A percentile compares a stretch with the other conserved stretches of the same genome.
Conservation (phyloP, 371 early-diverging fungal species). For the Mucor velutinosus region DNA sequence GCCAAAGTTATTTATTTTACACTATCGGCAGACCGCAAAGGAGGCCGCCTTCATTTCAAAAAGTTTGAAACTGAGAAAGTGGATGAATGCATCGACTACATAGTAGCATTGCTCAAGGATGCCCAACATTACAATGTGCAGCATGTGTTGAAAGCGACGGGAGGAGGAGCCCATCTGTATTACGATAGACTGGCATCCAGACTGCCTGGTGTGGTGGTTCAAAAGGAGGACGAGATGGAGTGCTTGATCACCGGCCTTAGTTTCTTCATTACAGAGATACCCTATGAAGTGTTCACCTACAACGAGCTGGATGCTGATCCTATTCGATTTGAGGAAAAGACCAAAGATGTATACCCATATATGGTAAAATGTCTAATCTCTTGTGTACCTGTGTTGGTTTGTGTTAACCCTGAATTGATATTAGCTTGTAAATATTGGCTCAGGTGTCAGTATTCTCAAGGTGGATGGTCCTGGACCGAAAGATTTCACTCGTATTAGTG, state of each 20-base stretch:
- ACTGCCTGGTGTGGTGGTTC: slow-evolving; percentile 62
- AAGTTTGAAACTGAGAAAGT: slow-evolving; percentile 93
- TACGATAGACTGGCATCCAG: slow-evolving; percentile 54
- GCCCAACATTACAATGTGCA: slow-evolving; percentile 30
- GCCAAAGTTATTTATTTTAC: slow-evolving; percentile 94
- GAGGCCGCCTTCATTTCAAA: slow-evolving; percentile 90
- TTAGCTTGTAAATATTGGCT: slow-evolving; percentile 89
- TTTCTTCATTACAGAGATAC: slow-evolving; percentile 90
- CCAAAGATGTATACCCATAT: slow-evolving; percentile 76
- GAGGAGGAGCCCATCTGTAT: slow-evolving; percentile 82
- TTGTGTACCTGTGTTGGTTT: neutral
- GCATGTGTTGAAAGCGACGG: slow-evolving; percentile 74
- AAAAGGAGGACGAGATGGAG: slow-evolving; percentile 88
- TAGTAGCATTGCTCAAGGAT: slow-evolving; percentile 67
- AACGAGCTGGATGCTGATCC: slow-evolving; percentile 66
- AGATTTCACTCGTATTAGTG: slow-evolving; percentile 85
- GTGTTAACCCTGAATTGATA: neutral
- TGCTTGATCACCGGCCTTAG: slow-evolving; percentile 83
- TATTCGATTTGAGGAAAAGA: slow-evolving; percentile 80
- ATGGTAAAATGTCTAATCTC: slow-evolving; percentile 47
- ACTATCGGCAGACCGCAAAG: slow-evolving; percentile 53
- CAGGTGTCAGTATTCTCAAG: slow-evolving; percentile 87
- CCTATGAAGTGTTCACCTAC: slow-evolving; percentile 94
- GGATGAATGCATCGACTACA: slow-evolving; percentile 85
- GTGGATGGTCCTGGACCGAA: slow-evolving; percentile 70